Evolutionary conservation across 306 rosid species (phyloP).

Genomic region (Medicago lupulina): DNA sequence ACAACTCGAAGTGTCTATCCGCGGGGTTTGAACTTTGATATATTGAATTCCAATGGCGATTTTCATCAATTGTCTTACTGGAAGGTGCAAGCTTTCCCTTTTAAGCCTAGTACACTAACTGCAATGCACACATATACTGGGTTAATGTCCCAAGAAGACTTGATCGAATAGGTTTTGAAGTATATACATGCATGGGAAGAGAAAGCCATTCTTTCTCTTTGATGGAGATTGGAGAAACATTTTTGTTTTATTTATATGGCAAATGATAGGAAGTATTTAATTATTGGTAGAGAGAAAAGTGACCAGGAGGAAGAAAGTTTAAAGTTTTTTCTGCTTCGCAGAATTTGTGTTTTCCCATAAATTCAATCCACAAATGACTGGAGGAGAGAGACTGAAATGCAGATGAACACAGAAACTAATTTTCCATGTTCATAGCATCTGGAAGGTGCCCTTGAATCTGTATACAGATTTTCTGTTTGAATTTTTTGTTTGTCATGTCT

Average conservation of each 20-base stretch:
- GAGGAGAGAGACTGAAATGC: background rate
- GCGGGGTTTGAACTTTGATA: constrained; percentile 52
- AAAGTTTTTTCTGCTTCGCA: background rate
- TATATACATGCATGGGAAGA: background rate
- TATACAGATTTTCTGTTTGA: background rate
- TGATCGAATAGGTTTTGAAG: constrained; percentile 2
- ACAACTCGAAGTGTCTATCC: constrained; percentile 65
- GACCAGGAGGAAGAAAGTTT: background rate
- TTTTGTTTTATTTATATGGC: background rate
- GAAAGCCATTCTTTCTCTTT: background rate
- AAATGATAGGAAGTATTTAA: background rate
- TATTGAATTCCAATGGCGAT: background rate
- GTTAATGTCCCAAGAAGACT: background rate
- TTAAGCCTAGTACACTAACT: background rate
- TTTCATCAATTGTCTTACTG: background rate
- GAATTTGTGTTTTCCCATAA: constrained; percentile 15
- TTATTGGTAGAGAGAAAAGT: background rate
- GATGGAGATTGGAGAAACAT: background rate
- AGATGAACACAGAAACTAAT: background rate
- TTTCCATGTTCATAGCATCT: background rate
- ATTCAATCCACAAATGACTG: background rate
- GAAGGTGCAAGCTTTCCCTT: background rate
- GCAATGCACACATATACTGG: background rate
- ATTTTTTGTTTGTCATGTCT: background rate
- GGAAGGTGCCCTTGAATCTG: background rate